Evolutionary conservation across 2,329 filamentous ascomycete species (phyloP).

Genomic region (Fusarium mexicanum): DNA sequence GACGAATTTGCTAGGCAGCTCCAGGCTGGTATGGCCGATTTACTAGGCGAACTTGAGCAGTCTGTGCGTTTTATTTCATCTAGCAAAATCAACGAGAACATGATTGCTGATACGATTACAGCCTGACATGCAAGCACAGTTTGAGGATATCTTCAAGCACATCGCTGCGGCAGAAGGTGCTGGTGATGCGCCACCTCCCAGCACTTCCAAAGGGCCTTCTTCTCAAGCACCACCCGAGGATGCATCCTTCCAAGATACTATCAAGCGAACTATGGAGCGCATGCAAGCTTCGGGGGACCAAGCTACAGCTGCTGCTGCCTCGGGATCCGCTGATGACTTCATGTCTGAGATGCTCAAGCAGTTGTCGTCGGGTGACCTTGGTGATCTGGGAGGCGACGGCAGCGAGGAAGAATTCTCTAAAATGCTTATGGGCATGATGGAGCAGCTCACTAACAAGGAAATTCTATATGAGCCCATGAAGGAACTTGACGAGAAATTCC

Average conservation of each 20-base stretch:
- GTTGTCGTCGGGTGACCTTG: constrained; percentile 69
- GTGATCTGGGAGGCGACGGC: constrained; percentile 62
- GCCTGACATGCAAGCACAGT: constrained; percentile 80
- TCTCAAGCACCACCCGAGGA: constrained; percentile 57
- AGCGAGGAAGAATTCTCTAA: constrained; percentile 89
- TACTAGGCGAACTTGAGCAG: constrained; percentile 76
- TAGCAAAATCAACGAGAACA: not conserved
- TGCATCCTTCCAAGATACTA: constrained; percentile 88
- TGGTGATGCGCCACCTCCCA: constrained; percentile 35
- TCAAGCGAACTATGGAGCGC: constrained; percentile 92
- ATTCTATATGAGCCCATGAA: constrained; percentile 99
- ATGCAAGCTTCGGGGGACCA: constrained; percentile 91
- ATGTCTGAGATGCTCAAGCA: constrained; percentile 93
- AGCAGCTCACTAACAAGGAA: constrained; percentile 97
- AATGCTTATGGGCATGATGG: constrained; percentile 98
- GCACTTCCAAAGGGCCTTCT: constrained; percentile 42
- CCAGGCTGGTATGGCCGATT: constrained; percentile 87
- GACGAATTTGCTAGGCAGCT: constrained; percentile 86
- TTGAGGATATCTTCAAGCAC: constrained; percentile 81
- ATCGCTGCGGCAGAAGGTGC: constrained; percentile 64
- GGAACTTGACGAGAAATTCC: constrained; percentile 92
- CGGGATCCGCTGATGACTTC: constrained; percentile 77
- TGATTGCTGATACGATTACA: constrained; percentile 39
- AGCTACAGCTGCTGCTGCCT: constrained; percentile 80
- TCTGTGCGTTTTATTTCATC: constrained; percentile 56